Evolutionary conservation across 2,329 filamentous ascomycete species (phyloP), one percentile per base, ranked within the genome.

Genomic region (Fusarium sp.): DNA sequence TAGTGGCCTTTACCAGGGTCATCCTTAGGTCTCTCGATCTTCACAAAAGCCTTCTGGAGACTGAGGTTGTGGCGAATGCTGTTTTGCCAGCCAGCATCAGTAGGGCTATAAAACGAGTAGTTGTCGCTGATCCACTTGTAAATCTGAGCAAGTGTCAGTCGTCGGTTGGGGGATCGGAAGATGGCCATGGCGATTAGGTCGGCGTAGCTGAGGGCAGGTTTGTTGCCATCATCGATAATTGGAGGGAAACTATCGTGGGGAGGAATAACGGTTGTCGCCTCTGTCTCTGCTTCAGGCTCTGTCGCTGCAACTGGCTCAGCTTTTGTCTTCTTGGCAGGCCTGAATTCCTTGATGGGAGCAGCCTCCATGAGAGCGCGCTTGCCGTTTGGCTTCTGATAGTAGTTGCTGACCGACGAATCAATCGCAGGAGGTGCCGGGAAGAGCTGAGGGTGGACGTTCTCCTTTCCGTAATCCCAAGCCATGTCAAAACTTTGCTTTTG

Each of bases 101-200:
- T 89, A 47, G 91, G 89, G 75, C 90, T 92, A 85, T 98, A 99
- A 83, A 96, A 98, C 9, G 90, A 91, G 81, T 93, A 98, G 23
- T 92, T 95, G 81, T 97, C 94, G n/a, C 94, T 97, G 78, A 99
- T 98, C 96, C 96, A 99, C 81, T 97, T 97, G 88, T 98, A 99
- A 76, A 99, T 99, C 82, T 98, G 95, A 32, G 95, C 91, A 23
- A 99, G 88, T 2, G 96, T 98, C 71, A 98, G 87, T 59, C 94
- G 92, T 68, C 95, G 91, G 69, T 92, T 91, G 18, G 93, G 92
- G 9, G 96, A 94, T 71, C 95, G 91, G 28, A 98, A 87, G 77
- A 99, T 98, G 58, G 96, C 95, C 95, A 98, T 98, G 80, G 94
- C 96, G 74, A 98, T 98, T 76, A 99, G 88, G 76, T 93, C 93